These are phyloP conservation scores for Aspergillus chevalieri DNA, from an alignment of 2,329 filamentous ascomycete genomes.

Conservation along the genomic window DNA sequence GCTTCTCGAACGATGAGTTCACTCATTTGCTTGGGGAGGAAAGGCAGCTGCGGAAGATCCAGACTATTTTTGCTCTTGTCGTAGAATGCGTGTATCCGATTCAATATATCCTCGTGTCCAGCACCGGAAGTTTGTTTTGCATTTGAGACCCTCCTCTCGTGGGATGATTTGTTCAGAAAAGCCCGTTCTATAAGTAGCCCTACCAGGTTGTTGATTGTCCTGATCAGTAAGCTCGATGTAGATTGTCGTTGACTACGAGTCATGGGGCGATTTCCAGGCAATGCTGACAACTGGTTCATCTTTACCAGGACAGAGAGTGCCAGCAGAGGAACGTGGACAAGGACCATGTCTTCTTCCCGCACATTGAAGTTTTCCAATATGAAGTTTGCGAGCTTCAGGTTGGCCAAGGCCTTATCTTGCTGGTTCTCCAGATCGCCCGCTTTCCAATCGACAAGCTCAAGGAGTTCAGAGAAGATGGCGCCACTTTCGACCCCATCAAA, in stretches of 20 bases:
- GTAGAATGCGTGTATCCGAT: constrained; percentile 61
- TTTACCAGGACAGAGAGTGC: constrained; percentile 57
- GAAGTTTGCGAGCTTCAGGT: constrained; percentile 71
- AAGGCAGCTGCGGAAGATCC: constrained; percentile 57
- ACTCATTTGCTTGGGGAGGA: constrained; percentile 50
- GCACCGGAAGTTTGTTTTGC: constrained; percentile 10
- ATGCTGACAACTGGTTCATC: constrained; percentile 32
- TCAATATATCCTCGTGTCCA: constrained; percentile 45
- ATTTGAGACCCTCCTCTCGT: constrained; percentile 14
- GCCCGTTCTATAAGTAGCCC: constrained; percentile 42
- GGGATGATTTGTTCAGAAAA: constrained; percentile 45
- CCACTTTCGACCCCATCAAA: constrained; percentile 96
- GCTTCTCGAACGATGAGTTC: constrained; percentile 60
- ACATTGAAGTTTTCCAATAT: constrained; percentile 86
- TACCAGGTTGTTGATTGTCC: constrained; percentile 23
- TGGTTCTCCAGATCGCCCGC: constrained; percentile 45
- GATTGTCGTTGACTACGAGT: constrained; percentile 12
- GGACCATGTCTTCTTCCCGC: constrained; percentile 90
- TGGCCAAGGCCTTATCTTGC: constrained; percentile 50
- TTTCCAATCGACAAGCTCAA: constrained; percentile 55
- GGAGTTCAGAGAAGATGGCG: constrained; percentile 80
- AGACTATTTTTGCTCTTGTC: constrained; percentile 63
- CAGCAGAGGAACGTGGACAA: constrained; percentile 73
- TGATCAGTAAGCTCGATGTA: constrained; percentile 21
- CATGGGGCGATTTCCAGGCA: constrained; percentile 7